These are phyloP conservation scores for Asterionellopsis glacialis DNA, from an alignment of 108 stramenopile species.

Conservation along the genomic window DNA sequence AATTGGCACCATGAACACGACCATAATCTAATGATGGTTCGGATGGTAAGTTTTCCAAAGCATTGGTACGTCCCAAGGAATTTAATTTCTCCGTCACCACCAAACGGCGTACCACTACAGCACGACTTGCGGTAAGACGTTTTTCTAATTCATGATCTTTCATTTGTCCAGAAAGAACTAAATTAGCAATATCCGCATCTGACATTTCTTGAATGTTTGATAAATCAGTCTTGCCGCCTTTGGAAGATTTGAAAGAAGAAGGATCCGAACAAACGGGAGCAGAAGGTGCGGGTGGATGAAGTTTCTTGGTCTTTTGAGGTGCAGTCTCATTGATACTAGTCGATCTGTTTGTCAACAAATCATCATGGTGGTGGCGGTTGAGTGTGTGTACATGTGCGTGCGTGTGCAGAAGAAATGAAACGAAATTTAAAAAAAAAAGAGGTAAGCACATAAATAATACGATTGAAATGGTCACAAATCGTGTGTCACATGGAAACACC, in stretches of 20 bases:
- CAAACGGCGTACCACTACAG: slow-evolving; percentile 86
- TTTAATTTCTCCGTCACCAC: slow-evolving; percentile 60
- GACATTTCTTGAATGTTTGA: slow-evolving; percentile 46
- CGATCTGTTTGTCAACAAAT: too few species aligned
- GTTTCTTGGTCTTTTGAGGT: slow-evolving; percentile 33
- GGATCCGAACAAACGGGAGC: slow-evolving; percentile 78
- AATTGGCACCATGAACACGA: slow-evolving; percentile 93
- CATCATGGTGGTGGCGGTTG: not conserved
- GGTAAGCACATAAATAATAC: too few species aligned
- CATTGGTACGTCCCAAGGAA: slow-evolving; percentile 36
- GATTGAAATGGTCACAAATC: too few species aligned
- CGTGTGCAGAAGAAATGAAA: not conserved
- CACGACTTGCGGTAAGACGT: slow-evolving; percentile 83
- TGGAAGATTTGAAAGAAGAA: slow-evolving; percentile 35
- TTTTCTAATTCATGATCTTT: slow-evolving; percentile 97
- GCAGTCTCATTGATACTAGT: not conserved
- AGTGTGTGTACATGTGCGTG: not conserved
- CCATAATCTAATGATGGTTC: slow-evolving; percentile 81
- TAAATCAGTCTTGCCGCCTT: slow-evolving; percentile 2
- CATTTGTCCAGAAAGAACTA: slow-evolving; percentile 71
- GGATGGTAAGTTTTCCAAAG: slow-evolving; percentile 62
- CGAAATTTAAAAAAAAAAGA: too few species aligned
- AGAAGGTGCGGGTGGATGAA: slow-evolving; percentile 61
- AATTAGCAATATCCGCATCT: slow-evolving; percentile 66
- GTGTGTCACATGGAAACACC: too few species aligned